phyloP scores from a whole-genome alignment of 129 eudicot species.

The Helichrysum umbraculigerum region DNA sequence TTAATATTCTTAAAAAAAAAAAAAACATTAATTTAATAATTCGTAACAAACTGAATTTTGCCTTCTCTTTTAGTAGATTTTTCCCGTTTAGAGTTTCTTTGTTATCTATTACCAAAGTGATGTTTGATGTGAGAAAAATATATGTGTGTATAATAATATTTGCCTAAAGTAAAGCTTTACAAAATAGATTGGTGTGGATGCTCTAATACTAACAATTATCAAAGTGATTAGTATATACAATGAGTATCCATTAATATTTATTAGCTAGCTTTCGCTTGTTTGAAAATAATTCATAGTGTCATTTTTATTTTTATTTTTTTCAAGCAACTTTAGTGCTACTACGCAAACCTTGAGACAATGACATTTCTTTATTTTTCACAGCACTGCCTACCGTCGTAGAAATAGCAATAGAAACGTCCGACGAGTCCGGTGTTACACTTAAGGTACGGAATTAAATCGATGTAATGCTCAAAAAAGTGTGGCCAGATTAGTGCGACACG shows the following conservation, averaged over 20 bases:
- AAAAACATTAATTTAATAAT: too few species aligned
- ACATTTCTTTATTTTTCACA: slow-evolving; percentile 7
- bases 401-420: slow-evolving; percentile 59
- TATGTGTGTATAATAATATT: too few species aligned
- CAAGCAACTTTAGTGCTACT: neutral
- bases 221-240: too few species aligned
- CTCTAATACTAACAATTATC: neutral
- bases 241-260: too few species aligned
- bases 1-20: too few species aligned
- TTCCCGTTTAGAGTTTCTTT: too few species aligned
- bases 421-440: slow-evolving; percentile 57
- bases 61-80: neutral
- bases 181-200: too few species aligned
- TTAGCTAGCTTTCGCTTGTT: too few species aligned
- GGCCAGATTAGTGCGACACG: neutral
- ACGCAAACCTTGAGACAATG: neutral
- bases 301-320: too few species aligned
- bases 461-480: too few species aligned
- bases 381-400: slow-evolving; percentile 74
- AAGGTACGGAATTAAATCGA: slow-evolving; percentile 48
- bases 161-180: too few species aligned
- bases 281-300: too few species aligned
- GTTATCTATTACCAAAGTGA: neutral
- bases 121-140: neutral
- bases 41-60: neutral